Conservation (phyloP, 2,329 filamentous ascomycete genomes). For the Ophiostoma ulmi region DNA sequence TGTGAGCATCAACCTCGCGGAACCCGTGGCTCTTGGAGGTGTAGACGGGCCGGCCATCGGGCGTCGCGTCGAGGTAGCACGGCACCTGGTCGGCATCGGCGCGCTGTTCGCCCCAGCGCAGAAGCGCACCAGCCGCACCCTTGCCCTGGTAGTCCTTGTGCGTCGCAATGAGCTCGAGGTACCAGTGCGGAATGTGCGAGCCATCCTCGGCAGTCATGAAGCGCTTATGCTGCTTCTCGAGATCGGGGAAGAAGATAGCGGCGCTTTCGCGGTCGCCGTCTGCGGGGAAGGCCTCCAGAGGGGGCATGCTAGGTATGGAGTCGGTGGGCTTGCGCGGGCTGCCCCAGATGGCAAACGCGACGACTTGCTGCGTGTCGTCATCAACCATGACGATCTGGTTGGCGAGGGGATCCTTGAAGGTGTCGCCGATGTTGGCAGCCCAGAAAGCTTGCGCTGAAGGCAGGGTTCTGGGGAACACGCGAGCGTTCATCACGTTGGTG, state of each 20-base stretch:
- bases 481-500: conserved; percentile 35
- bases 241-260: conserved; percentile 38
- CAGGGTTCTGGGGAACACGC: conserved; percentile 36
- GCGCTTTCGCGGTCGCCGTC: conserved; percentile 38
- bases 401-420: conserved; percentile 38
- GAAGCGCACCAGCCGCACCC: conserved; percentile 41
- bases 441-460: conserved; percentile 36
- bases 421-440: conserved; percentile 34
- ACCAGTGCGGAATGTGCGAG: conserved; percentile 40
- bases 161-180: conserved; percentile 46
- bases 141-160: conserved; percentile 41
- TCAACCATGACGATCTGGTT: conserved; percentile 39
- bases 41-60: conserved; percentile 45
- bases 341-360: conserved; percentile 48
- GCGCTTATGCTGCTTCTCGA: conserved; percentile 35
- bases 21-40: conserved; percentile 43
- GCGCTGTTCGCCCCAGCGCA: conserved; percentile 45
- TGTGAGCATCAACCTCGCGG: conserved; percentile 35
- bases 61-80: conserved; percentile 49
- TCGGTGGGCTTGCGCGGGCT: conserved; percentile 27
- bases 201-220: conserved; percentile 36
- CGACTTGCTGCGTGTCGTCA: conserved; percentile 28
- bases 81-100: conserved; percentile 42
- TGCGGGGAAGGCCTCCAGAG: conserved; percentile 38
- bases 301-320: conserved; percentile 28